Evolutionary conservation across 257 asterid genomes (phyloP), one percentile per base, ranked within the genome.

Genomic region (Solanum gandarillasii): DNA sequence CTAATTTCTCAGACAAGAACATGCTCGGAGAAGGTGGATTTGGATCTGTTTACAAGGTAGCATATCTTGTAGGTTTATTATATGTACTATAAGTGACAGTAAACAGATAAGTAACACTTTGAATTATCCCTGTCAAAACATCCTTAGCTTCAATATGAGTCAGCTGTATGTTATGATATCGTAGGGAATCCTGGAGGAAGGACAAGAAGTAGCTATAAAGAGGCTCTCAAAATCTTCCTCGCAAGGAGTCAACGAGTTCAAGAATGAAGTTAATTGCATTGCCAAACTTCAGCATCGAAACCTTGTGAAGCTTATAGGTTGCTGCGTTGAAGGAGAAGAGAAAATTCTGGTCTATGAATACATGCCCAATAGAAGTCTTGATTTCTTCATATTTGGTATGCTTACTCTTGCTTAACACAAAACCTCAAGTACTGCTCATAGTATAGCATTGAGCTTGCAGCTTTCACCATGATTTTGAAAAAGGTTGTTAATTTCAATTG

Each of bases 241-340:
- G 9, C 93, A 91, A 89, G 93, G 93, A 55, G 86, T 67, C 4
- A 89, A 88, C 1, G 90, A 89, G 89, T 91, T 91, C 89, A 91
- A 83, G 87, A 91, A 88, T 67, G 93, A 91, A 84, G 90, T 89
- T 31, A 34, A 62, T 43, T 79, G 84, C 3, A 79, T 79, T n/a
- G 84, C 65, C 65, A 43, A 79, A 41, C 84, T 79, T 14, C 65
- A 43, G 25, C 84, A 79, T 79, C 25, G 84, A 79, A 79, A 79
- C 35, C 84, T 79, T 79, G 84, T 91, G 88, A 89, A 88, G 89
- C 92, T 91, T 86, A 39, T 89, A 5, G 91, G 91, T 72, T 91
- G 90, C 74, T 91, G 91, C 73, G 38, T 89, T 35, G 81, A 87
- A 89, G 89, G 89, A 76, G 90, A 83, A 72, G 84, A 78, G 31